Base-by-base conservation (phyloP, 208 protist species). In the Leishmania turanica region DNA sequence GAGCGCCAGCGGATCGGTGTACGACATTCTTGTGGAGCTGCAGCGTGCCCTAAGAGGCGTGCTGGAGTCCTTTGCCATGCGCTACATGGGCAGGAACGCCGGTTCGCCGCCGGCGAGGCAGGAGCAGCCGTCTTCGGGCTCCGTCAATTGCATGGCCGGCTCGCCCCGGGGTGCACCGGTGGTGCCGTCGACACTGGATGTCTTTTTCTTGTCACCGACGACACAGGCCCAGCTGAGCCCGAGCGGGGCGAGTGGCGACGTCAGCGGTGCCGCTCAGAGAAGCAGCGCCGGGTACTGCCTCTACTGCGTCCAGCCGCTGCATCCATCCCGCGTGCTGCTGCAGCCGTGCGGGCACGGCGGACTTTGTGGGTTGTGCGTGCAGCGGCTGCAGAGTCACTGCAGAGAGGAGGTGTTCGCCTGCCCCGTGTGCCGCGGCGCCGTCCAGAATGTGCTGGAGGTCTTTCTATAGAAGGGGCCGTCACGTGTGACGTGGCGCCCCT, bases 301-400 rank as follows among this genome's bases (percentile, higher is more conserved):
- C 5, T 73, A 91, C 42, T 97, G 93, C 70, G 66, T 82, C 17
- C 73, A 87, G 56, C 62, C 71, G 0, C 68, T 81, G n/a, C 84
- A 84, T 49, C 80, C 79, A 40, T 85, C 80, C 1, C 73, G 82
- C 17, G 69, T 84, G 24, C 65, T 94, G 45, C 75, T 95, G 74
- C 82, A 92, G 62, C 93, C 93, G n/a, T 97, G 93, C 74, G 73
- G 86, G 8, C 93, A 97, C 79, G 64, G 91, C 13, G 83, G 82
- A 19, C 49, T 94, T 8, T 97, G 93, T 73, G 77, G 64, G 51
- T 1, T 66, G 37, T 96, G 92, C 65, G 89, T 86, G 56, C 77
- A 87, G 54, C 66, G 76, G 11, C 84, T 89, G 62, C 83, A 82
- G 51, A 87, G 89, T 53, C 91, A 91, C 75, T 81, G 84, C 27